Base-by-base conservation (phyloP, 371 early-diverging fungal species). In the Mortierella sp. region DNA sequence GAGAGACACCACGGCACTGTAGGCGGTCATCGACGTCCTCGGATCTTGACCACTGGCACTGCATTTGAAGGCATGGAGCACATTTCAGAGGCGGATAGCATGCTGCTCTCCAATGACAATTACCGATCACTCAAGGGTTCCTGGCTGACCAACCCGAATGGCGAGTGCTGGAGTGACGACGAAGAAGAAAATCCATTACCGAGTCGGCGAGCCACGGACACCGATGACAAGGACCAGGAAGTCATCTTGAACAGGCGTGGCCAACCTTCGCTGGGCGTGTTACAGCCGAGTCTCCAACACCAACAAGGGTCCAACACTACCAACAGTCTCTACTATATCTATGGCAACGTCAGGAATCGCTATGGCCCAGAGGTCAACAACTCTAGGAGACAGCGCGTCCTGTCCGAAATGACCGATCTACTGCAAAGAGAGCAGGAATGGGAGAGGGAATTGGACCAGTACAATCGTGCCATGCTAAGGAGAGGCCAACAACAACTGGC, bases 111-210 rank as follows among this genome's bases (percentile, higher is more conserved):
- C 10, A 50, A 50, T 23, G 42, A 60, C 26, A 55, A 61, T 2
- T 64, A 73, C 47, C 72, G 62, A 1, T 66, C 67, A 3, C 41
- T 73, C 21, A 73, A 73, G 46, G 39, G 64, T 9, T 67, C 73
- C 1, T 67, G 68, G 68, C 21, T 53, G 13, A 73, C 73, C n/a
- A 73, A 73, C 31, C 73, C 73, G 9, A 67, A 73, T 26, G 73
- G 73, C 18, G 73, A 73, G 61, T 64, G 73, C 46, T 73, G 73
- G 73, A 73, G 73, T 28, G 73, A 73, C 27, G 73, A 60, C 12
- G 73, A 73, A 9, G 43, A 43, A 1, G 58, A 64, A 6, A 52
- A 52, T 12, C 61, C 64, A 18, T 64, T 61, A 8, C 46, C 62
- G 5, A 39, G 23, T 16, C 45, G 42, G 1, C 46, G 46, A 21